Base-by-base conservation (phyloP, 345 rosid species). In the Psidium guajava region DNA sequence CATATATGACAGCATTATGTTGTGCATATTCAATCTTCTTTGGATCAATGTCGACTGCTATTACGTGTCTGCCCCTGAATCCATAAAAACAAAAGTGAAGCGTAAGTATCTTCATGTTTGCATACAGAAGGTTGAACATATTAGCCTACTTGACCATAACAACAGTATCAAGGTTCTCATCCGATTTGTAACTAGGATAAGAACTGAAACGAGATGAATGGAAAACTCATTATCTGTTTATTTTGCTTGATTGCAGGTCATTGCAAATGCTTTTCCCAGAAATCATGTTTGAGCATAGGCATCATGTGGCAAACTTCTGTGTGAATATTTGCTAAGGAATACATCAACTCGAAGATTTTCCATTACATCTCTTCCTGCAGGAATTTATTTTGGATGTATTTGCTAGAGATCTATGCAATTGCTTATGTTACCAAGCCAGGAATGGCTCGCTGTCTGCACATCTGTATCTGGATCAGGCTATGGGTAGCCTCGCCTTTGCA, bases 1-100 rank as follows among this genome's bases (percentile, higher is more conserved):
- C 98, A 86, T 96, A 97, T 44, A 97, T 88, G 83, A 90, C 85
- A 81, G 99, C 99, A 86, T 97, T 97, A 86, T 96, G 96, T 84
- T 86, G 82, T 25, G 98, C 98, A 89, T 90, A 97, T 54, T 89
- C 95, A 55, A 97, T 92, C 93, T 92, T 97, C 89, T 87, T 90
- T 51, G 94, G 94, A 92, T 97, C 98, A 77, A 95, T 83, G 87
- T 97, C 99, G 87, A 97, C 84, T 36, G 98, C 98, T 87, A 90
- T 91, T 42, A 97, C 98, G 85, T 90, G 93, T 81, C 90, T 89
- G 90, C 90, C 87, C 92, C 99, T 97, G 88, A 89, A 89, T 47
- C 81, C 54, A 44, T 61, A n/a, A 86, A 40, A 52, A 69, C 80
- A 69, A 69, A 69, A 69, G 80, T 32, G 47, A 69, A 36, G 47